Conservation (phyloP, 2,329 filamentous ascomycete genomes). For the Aureobasidium mangrovei region DNA sequence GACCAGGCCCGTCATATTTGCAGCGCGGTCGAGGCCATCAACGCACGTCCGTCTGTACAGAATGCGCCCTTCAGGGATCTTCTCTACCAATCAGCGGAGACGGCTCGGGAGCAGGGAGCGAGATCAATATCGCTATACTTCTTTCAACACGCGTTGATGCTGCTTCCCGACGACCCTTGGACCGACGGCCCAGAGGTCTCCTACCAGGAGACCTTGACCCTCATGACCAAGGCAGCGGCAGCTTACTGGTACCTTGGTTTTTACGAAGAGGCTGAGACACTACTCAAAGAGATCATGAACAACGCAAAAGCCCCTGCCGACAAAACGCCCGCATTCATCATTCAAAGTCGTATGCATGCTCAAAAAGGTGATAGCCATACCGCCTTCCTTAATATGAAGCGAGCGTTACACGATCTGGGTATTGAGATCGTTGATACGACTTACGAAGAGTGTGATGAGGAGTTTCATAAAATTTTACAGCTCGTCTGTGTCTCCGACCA, state of each 20-base stretch:
- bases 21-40: constrained; percentile 66
- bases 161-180: constrained; percentile 80
- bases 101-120: constrained; percentile 73
- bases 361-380: constrained; percentile 62
- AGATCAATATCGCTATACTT: constrained; percentile 74
- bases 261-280: constrained; percentile 54
- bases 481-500: constrained; percentile 30
- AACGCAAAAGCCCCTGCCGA: constrained; percentile 65
- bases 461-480: constrained; percentile 48
- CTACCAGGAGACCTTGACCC: constrained; percentile 76
- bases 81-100: constrained; percentile 68
- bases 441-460: constrained; percentile 67
- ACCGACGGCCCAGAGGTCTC: constrained; percentile 57
- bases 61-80: constrained; percentile 55
- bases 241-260: constrained; percentile 73
- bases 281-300: constrained; percentile 62
- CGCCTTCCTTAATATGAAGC: constrained; percentile 61
- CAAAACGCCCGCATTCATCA: constrained; percentile 73
- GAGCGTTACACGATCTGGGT: constrained; percentile 61
- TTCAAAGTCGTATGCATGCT: constrained; percentile 70
- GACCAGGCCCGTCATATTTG: constrained; percentile 75
- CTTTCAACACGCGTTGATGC: constrained; percentile 63
- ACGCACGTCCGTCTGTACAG: constrained; percentile 46
- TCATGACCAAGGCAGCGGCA: constrained; percentile 72
- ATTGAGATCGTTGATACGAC: constrained; percentile 57